Percentiles rank a stretch among this genome's conserved stretches.
These are phyloP conservation scores for Nicotiana paniculata DNA, from an alignment of 257 asterid species.

Conservation along the genomic window DNA sequence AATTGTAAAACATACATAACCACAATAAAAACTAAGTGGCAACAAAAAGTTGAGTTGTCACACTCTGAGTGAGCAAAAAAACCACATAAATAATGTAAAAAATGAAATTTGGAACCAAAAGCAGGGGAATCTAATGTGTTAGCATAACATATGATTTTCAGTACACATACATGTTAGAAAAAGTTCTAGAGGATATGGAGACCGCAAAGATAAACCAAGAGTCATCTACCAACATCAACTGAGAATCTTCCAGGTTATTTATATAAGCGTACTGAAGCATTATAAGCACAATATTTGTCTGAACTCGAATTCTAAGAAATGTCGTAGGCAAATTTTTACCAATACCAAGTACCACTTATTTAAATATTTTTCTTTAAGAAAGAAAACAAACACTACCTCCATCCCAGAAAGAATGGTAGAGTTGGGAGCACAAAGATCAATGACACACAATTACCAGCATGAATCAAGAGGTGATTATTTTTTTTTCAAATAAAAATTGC, in stretches of 20 bases:
- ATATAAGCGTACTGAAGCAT: not conserved
- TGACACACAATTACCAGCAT: too few species aligned
- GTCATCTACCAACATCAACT: not conserved
- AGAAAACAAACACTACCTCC: not conserved
- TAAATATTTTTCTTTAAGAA: not conserved
- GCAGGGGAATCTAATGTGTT: not conserved
- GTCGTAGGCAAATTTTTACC: not conserved
- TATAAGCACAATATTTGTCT: not conserved
- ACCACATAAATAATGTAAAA: not conserved
- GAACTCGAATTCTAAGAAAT: not conserved
- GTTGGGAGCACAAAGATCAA: not conserved
- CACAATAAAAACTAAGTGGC: not conserved
- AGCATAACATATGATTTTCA: not conserved
- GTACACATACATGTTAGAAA: not conserved
- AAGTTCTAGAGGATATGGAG: not conserved
- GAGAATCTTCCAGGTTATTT: not conserved
- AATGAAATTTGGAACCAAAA: not conserved
- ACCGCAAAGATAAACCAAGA: not conserved
- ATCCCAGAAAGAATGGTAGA: not conserved
- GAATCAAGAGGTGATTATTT: too few species aligned
- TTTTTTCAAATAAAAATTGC: too few species aligned
- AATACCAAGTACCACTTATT: not conserved
- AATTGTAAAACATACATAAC: not conserved
- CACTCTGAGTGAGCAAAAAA: not conserved
- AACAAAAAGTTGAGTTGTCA: not conserved